Base-by-base conservation (phyloP, 306 rosid species). In the Trifolium dubium region DNA sequence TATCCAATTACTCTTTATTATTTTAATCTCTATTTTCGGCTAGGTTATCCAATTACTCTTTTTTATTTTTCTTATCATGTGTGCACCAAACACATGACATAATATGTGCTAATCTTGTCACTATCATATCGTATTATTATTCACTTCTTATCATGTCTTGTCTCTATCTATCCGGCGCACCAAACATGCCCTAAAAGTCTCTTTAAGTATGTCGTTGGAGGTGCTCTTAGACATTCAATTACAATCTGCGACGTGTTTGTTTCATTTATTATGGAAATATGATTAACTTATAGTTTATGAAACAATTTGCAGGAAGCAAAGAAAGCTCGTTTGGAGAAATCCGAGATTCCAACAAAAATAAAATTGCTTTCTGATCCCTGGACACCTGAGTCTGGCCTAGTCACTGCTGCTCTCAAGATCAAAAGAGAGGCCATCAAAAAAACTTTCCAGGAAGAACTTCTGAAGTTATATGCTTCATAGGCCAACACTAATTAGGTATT, bases 351-450 rank as follows among this genome's bases (percentile, higher is more conserved):
- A 54, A 88, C 88, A 56, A 92, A 92, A 83, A 81, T 92, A 73
- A 90, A 71, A 74, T 77, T 92, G 82, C 85, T 95, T 73, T 80
- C 80, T 1, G 85, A 87, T 10, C 88, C 90, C 5, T 95, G 99
- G 99, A 88, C 96, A 72, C 97, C 96, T 14, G 98, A 95, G 71
- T 72, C 92, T 59, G 99, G 98, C 67, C 83, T 95, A 54, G 98
- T 92, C 62, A 95, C 99, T 35, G 97, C 96, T 40, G 99, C 99
- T 67, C 96, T 95, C 79, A 92, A 95, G 90, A 72, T 95, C 79
- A 95, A 95, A 80, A 90, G 99, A 90, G 99, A 95, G 17, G 71
- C 79, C 61, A 82, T 88, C 60, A 84, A 79, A 75, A 95, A 87
- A 87, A 71, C 89, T 62, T 90, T 87, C 72, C 51, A 88, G 6